Conservation (phyloP, 2,329 filamentous ascomycete species). For the Diaporthe sp. region DNA sequence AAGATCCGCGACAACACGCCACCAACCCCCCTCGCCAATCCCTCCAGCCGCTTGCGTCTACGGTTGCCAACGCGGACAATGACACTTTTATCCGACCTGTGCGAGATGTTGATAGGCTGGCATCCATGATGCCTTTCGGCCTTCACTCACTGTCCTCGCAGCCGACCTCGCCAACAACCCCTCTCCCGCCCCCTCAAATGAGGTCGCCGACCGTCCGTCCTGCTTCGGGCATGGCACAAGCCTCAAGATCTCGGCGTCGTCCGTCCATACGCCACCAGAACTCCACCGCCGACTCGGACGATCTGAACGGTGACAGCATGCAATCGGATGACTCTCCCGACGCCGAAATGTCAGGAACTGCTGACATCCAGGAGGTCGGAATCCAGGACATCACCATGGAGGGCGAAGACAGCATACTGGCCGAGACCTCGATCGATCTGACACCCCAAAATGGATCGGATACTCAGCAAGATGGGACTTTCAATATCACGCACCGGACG, state of each 20-base stretch:
- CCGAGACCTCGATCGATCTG: conserved; percentile 80
- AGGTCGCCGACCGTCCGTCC: conserved; percentile 69
- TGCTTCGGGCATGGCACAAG: conserved; percentile 66
- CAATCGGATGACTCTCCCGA: conserved; percentile 83
- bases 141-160: conserved; percentile 84
- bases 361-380: conserved; percentile 85
- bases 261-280: conserved; percentile 92
- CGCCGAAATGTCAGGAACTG: conserved; percentile 83
- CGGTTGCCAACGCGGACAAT: conserved; percentile 76
- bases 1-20: conserved; percentile 65
- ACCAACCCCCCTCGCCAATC: conserved; percentile 65
- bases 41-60: conserved; percentile 77
- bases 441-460: conserved; percentile 85
- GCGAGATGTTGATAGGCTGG: conserved; percentile 85
- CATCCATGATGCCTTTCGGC: conserved; percentile 82
- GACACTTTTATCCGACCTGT: conserved; percentile 86
- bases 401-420: conserved; percentile 83
- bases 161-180: conserved; percentile 91
- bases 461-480: conserved; percentile 88
- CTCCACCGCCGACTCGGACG: conserved; percentile 91
- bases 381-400: conserved; percentile 88
- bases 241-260: conserved; percentile 73
- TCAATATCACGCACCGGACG: conserved; percentile 92
- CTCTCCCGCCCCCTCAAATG: conserved; percentile 77
- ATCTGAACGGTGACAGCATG: conserved; percentile 86